These are phyloP conservation scores for Thraustochytrium striatum DNA, from an alignment of 352 stramenopile species.

Conservation along the genomic window DNA sequence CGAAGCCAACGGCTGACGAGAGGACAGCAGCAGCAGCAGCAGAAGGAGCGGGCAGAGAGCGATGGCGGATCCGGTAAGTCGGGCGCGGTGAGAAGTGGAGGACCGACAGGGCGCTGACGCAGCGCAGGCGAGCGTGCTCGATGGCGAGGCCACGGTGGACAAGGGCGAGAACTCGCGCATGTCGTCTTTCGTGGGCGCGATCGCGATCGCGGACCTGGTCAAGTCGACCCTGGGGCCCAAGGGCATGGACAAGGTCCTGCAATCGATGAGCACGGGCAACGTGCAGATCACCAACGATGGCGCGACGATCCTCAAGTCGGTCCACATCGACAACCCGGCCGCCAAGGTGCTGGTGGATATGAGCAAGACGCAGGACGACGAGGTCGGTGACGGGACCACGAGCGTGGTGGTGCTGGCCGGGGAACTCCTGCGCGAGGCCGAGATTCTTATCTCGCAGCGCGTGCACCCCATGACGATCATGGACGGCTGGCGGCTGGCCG, in stretches of 20 bases:
- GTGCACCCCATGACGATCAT: constrained; percentile 99
- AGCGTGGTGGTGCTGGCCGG: constrained; percentile 82
- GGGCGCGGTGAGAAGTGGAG: too few species aligned
- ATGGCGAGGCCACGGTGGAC: constrained; percentile 47
- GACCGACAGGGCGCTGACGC: too few species aligned
- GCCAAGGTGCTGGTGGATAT: constrained; percentile 99
- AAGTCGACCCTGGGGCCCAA: constrained; percentile 99
- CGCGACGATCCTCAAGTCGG: constrained; percentile 92
- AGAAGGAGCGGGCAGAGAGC: too few species aligned
- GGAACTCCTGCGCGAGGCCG: constrained; percentile 92
- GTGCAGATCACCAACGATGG: constrained; percentile 98
- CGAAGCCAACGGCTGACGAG: too few species aligned
- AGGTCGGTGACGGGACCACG: constrained; percentile 98
- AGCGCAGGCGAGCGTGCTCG: constrained; percentile 45
- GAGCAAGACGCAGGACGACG: constrained; percentile 95
- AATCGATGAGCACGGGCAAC: constrained; percentile 61
- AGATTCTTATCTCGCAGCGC: constrained; percentile 89
- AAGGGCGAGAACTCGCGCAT: constrained; percentile 97
- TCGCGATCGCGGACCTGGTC: constrained; percentile 98
- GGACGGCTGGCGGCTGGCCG: constrained; percentile 90
- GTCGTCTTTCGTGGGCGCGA: constrained; percentile 96
- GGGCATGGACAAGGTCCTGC: constrained; percentile 99
- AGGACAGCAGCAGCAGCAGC: too few species aligned
- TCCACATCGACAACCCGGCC: constrained; percentile 97
- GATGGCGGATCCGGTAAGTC: too few species aligned